Conservation (phyloP, 331 rosid genomes). For the Arachis monticola region DNA sequence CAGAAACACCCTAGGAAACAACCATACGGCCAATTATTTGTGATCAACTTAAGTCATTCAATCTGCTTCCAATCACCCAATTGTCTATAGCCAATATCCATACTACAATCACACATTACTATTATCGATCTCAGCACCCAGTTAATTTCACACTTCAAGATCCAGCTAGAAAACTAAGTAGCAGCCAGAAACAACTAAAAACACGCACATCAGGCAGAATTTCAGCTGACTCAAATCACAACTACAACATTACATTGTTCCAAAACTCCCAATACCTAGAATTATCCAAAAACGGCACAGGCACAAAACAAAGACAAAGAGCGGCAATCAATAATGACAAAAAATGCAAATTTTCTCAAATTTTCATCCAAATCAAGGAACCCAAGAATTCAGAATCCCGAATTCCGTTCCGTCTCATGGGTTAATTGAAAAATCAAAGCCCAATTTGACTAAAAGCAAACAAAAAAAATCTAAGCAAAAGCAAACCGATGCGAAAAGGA, state of each 20-base stretch:
- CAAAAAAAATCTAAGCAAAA: not conserved
- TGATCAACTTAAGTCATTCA: not conserved
- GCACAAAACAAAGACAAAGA: not conserved
- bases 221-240: constrained; percentile 34
- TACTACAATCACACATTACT: constrained; percentile 12
- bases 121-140: constrained; percentile 28
- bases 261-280: not conserved
- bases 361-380: not conserved
- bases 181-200: constrained; percentile 20
- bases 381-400: not conserved
- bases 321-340: not conserved
- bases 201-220: constrained; percentile 15
- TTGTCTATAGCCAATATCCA: constrained; percentile 21
- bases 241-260: not conserved
- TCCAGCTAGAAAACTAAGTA: constrained; percentile 29
- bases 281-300: constrained; percentile 3
- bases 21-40: constrained; percentile 3
- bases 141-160: constrained; percentile 31
- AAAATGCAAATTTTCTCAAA: constrained; percentile 1
- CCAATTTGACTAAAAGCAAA: too few relatives aligned
- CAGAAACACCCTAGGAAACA: not conserved
- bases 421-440: constrained; percentile 6
- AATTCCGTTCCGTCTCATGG: not conserved
- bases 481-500: not conserved
- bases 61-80: not conserved